Conservation (phyloP, 495 filamentous ascomycete species). For the Diplogelasinospora grovesii region DNA sequence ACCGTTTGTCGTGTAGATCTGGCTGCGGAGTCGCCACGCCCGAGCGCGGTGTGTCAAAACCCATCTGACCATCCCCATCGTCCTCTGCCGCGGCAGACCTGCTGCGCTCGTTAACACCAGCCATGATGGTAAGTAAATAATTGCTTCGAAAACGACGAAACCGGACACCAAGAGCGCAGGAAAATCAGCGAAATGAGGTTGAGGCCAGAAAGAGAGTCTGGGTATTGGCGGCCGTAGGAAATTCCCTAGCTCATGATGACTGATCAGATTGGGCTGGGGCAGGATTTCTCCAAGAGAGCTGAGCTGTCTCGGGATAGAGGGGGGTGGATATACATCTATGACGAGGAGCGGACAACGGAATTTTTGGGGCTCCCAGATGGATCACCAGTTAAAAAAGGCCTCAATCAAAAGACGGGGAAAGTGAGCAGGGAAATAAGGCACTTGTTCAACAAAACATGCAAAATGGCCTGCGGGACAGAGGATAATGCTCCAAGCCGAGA, state of each 20-base stretch:
- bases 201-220: constrained; percentile 18
- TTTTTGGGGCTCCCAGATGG: constrained; percentile 14
- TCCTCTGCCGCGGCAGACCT: constrained; percentile 52
- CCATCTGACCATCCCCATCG: constrained; percentile 68
- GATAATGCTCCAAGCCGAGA: constrained; percentile 22
- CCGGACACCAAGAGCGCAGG: constrained; percentile 8
- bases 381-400: constrained; percentile 20
- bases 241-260: constrained; percentile 30
- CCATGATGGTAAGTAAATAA: constrained; percentile 23
- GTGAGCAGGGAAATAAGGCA: constrained; percentile 5
- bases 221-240: constrained; percentile 15
- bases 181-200: constrained; percentile 19
- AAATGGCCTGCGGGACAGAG: constrained; percentile 7
- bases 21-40: constrained; percentile 83
- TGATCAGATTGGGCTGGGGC: constrained; percentile 20
- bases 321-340: constrained; percentile 31
- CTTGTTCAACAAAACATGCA: constrained; percentile 8
- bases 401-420: constrained; percentile 13
- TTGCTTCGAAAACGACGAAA: constrained; percentile 6
- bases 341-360: constrained; percentile 20
- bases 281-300: constrained; percentile 14
- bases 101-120: constrained; percentile 39
- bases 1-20: constrained; percentile 80
- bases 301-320: constrained; percentile 21
- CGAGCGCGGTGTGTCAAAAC: constrained; percentile 74